Evolutionary conservation across 495 filamentous ascomycete genomes (phyloP).

Genomic region (Letharia columbiana): DNA sequence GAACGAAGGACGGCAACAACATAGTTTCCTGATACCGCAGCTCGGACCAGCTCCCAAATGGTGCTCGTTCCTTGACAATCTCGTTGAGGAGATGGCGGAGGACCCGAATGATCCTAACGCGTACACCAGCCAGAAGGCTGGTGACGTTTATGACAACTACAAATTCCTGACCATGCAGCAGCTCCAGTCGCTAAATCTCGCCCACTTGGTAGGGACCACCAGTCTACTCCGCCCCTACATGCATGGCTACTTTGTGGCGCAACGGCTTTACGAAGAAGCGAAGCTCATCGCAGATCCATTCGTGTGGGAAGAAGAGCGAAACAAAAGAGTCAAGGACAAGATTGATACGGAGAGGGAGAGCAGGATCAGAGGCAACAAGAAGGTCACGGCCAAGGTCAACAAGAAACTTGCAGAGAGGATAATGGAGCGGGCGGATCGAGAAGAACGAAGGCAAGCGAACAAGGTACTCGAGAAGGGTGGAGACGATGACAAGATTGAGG

Average conservation of each 20-base stretch:
- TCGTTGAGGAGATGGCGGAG: constrained; percentile 98
- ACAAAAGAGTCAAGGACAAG: constrained; percentile 80
- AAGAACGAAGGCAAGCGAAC: constrained; percentile 55
- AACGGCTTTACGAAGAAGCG: constrained; percentile 91
- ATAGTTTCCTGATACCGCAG: constrained; percentile 93
- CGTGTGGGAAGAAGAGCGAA: constrained; percentile 79
- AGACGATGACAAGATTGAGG: constrained; percentile 38
- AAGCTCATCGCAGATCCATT: constrained; percentile 84
- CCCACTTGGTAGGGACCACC: constrained; percentile 79
- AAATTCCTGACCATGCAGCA: constrained; percentile 89
- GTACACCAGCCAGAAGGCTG: constrained; percentile 42
- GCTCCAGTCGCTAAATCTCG: constrained; percentile 68
- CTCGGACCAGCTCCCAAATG: constrained; percentile 86
- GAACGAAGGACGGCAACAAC: constrained; percentile 87
- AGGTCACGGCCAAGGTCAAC: constrained; percentile 85
- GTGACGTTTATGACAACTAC: constrained; percentile 93
- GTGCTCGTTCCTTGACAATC: constrained; percentile 93
- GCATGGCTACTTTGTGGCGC: constrained; percentile 96
- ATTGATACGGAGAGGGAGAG: constrained; percentile 90
- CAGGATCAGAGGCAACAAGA: constrained; percentile 85
- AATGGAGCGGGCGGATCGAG: constrained; percentile 68
- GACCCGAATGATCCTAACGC: constrained; percentile 60
- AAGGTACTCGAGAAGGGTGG: constrained; percentile 49
- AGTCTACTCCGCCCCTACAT: constrained; percentile 87
- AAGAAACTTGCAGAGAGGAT: constrained; percentile 76